Evolutionary conservation across 2,329 filamentous ascomycete genomes (phyloP).

Genomic region (Fusarium sulawesiense): DNA sequence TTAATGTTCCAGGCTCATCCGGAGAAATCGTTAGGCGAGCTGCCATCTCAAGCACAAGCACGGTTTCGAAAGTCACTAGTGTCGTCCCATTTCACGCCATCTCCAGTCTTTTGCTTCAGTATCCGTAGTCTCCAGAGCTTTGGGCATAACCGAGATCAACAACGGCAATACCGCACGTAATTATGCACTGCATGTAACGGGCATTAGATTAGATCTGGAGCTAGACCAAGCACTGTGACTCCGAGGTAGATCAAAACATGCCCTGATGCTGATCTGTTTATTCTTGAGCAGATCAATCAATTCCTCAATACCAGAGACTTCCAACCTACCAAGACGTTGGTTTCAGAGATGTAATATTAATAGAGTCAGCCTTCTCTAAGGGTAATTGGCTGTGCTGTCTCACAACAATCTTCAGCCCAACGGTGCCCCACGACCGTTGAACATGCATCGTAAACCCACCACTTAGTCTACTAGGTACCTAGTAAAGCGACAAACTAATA

Average conservation of each 20-base stretch:
- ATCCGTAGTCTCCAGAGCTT: neutral
- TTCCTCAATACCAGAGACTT: neutral
- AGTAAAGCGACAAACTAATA: neutral
- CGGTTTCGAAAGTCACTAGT: constrained; percentile 21
- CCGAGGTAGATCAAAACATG: constrained; percentile 14
- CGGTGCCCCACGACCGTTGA: neutral
- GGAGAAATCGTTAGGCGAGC: constrained; percentile 8
- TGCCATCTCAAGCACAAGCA: constrained; percentile 9
- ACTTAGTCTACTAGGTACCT: no score
- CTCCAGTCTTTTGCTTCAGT: neutral
- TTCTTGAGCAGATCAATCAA: constrained; percentile 17
- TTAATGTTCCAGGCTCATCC: no score
- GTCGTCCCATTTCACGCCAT: constrained; percentile 8
- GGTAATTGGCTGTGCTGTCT: neutral
- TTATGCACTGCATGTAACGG: neutral
- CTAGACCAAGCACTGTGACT: constrained; percentile 17
- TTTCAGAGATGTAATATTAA: neutral
- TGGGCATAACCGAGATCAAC: constrained; percentile 23
- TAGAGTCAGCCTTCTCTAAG: neutral
- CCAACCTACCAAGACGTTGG: neutral
- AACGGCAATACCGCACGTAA: neutral
- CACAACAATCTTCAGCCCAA: neutral
- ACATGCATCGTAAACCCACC: neutral
- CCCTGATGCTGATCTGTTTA: neutral
- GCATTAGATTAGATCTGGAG: constrained; percentile 13